A percentile compares a stretch with the other conserved stretches of the same genome.
phyloP scores from a whole-genome alignment of 768 basidiomycete species.

The Amanita polypyramis region DNA sequence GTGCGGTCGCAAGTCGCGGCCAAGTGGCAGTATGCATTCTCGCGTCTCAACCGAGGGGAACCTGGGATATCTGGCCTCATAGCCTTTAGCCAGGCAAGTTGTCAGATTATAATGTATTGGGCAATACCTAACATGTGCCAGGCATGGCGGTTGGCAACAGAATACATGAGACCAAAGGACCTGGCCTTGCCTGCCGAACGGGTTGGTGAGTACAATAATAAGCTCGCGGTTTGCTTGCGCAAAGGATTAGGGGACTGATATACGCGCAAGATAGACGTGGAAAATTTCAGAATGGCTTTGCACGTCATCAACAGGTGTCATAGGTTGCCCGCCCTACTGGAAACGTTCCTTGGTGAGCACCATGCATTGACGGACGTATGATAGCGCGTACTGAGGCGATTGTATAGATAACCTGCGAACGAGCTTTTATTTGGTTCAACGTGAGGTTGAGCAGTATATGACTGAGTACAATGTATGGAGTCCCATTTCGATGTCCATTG shows the following conservation, averaged over 20 bases:
- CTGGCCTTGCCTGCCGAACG: background rate
- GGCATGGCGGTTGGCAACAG: constrained; percentile 6
- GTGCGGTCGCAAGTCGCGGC: constrained; percentile 54
- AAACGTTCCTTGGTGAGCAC: constrained; percentile 55
- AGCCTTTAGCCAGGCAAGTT: constrained; percentile 47
- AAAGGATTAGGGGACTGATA: constrained; percentile 13
- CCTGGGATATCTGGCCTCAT: constrained; percentile 58
- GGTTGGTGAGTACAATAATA: background rate
- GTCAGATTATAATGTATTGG: constrained; percentile 11
- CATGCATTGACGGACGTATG: background rate
- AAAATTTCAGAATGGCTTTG: constrained; percentile 43
- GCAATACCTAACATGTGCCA: constrained; percentile 4
- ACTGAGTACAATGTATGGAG: constrained; percentile 45
- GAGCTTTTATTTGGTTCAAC: constrained; percentile 44
- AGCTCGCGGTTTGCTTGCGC: constrained; percentile 3
- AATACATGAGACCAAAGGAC: constrained; percentile 4
- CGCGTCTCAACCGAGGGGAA: constrained; percentile 46
- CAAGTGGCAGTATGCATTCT: constrained; percentile 65
- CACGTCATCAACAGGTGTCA: constrained; percentile 45
- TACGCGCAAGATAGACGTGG: constrained; percentile 25
- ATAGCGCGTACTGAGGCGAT: background rate
- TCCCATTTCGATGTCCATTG: background rate
- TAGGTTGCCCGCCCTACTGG: constrained; percentile 53
- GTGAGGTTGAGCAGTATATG: constrained; percentile 53
- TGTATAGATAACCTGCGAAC: constrained; percentile 51